Evolutionary conservation across 2,329 filamentous ascomycete genomes (phyloP), one percentile per base, ranked within the genome.

Genomic region (Parasarocladium wereldwijsianum): DNA sequence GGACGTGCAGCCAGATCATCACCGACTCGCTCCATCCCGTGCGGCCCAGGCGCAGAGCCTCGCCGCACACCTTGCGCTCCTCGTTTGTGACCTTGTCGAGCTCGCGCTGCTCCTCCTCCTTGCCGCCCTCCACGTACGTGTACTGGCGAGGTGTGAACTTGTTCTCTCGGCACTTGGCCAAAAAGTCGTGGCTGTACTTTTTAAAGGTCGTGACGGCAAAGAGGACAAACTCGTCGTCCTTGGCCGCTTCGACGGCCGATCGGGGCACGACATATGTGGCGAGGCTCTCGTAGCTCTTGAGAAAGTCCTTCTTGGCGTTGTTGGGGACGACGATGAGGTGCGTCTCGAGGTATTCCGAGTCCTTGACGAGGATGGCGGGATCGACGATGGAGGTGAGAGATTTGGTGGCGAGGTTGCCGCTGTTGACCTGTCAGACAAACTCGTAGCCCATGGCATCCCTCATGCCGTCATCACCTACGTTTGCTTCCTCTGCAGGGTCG

Each of bases 11-110:
- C 84, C 86, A 93, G 32, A 87, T 78, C 83, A 93, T 93, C 40
- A 93, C 84, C 38, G 78, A 78, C 58, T 98, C 90, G 48, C 84
- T 87, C 73, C 90, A 98, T 11, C 84, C 85, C n/a, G 84, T 93
- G 38, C 86, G 67, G 10, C 78, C 83, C 43, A 94, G 66, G 40
- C 85, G 70, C 46, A 98, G 55, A 3, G 86, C 85, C 58, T 98
- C 87, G 8, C 84, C 85, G 74, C 85, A 93, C 3, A 93, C 66
- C 58, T 90, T 93, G 54, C 79, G 72, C 60, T 93, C 86, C 49
- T 96, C 85, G 40, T 74, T 77, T 34, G 72, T 70, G 28, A 93
- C 71, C 35, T 77, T 74, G 42, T 87, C 80, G 17, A 93, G 65
- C 59, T 98, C 87, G 43, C 74, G 76, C 48, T 79, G 72, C 57